phyloP scores from a whole-genome alignment of 805 yeast species.

The Saturnispora zaruensis region DNA sequence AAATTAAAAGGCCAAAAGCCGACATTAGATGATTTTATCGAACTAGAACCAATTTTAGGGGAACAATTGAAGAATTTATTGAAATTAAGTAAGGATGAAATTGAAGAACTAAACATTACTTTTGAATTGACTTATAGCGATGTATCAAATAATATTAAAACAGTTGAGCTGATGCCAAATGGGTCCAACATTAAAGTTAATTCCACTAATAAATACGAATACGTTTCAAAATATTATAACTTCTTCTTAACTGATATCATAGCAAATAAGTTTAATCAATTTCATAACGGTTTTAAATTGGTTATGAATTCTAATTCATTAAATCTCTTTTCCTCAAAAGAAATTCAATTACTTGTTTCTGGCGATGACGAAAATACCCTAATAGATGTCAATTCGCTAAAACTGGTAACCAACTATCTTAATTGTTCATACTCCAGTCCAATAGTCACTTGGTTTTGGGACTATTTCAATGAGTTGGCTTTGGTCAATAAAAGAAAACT shows the following conservation, averaged over 20 bases:
- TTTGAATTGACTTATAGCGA: conserved; percentile 59
- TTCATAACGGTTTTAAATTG: conserved; percentile 60
- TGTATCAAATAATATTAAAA: conserved; percentile 34
- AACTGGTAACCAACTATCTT: conserved; percentile 63
- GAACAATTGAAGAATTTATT: conserved; percentile 40
- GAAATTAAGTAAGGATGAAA: conserved; percentile 29
- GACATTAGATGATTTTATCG: conserved; percentile 54
- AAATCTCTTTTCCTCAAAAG: conserved; percentile 73
- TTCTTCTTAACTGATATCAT: conserved; percentile 54
- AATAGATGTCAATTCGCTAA: conserved; percentile 57
- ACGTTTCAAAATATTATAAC: conserved; percentile 53
- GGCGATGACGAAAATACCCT: conserved; percentile 51
- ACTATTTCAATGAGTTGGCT: conserved; percentile 43
- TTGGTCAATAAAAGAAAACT: conserved; percentile 49
- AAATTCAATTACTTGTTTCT: conserved; percentile 66
- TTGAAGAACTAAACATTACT: conserved; percentile 41
- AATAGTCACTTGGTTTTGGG: conserved; percentile 82
- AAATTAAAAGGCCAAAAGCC: conserved; percentile 50
- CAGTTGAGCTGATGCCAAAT: conserved; percentile 44
- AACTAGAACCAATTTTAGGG: conserved; percentile 63
- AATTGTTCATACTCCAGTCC: conserved; percentile 44
- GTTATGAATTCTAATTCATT: conserved; percentile 78
- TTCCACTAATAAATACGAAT: conserved; percentile 46
- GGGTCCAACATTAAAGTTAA: conserved; percentile 56
- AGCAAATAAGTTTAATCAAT: conserved; percentile 43